These are phyloP conservation scores for Pythium phragmiticola DNA, from an alignment of 352 stramenopile genomes.

Conservation along the genomic window DNA sequence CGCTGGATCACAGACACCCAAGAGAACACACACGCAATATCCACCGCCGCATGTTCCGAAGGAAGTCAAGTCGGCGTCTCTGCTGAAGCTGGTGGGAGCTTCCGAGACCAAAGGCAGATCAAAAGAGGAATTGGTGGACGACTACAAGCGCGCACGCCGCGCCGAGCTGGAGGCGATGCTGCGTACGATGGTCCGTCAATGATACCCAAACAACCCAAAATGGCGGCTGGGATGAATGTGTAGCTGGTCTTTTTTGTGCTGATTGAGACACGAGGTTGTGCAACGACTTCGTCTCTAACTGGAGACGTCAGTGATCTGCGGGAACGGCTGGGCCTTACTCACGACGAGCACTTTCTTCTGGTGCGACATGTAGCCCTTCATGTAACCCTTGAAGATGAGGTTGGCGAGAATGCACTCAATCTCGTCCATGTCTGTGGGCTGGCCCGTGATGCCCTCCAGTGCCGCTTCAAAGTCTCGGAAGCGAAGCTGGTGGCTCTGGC, in stretches of 20 bases:
- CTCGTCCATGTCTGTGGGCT: conserved; percentile 93
- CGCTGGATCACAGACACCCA: neutral
- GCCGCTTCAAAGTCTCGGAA: conserved; percentile 88
- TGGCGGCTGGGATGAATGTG: no score
- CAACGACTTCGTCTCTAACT: conserved; percentile 34
- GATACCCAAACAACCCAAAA: neutral
- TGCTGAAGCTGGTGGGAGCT: conserved; percentile 54
- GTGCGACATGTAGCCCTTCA: conserved; percentile 97
- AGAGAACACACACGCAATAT: neutral
- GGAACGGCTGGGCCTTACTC: conserved; percentile 94
- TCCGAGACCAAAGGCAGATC: conserved; percentile 39
- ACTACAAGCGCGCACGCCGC: conserved; percentile 65
- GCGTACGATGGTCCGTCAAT: conserved; percentile 53
- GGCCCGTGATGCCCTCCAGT: conserved; percentile 83
- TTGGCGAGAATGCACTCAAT: conserved; percentile 97
- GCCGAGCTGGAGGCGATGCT: conserved; percentile 67
- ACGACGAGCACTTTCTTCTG: conserved; percentile 95
- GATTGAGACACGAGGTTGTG: no score
- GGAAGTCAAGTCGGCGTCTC: conserved; percentile 35
- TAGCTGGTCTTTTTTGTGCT: no score
- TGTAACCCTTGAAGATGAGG: conserved; percentile 95
- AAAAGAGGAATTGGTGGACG: conserved; percentile 53
- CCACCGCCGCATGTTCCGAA: neutral
- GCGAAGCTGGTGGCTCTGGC: conserved; percentile 88
- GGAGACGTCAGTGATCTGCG: conserved; percentile 75